phyloP scores from a whole-genome alignment of 108 stramenopile genomes.

The Fragilaria radians region DNA sequence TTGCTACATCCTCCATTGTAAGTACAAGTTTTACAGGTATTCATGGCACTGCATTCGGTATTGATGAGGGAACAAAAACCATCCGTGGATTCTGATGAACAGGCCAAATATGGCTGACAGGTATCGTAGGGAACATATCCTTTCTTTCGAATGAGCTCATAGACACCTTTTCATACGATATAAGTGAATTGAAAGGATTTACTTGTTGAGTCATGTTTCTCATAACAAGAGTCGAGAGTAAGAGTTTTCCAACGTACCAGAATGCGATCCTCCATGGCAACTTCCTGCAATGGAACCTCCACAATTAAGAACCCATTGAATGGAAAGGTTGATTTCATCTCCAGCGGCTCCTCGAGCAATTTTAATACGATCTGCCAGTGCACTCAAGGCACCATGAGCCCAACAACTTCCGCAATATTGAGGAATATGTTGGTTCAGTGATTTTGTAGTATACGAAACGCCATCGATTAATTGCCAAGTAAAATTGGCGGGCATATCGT shows the following conservation, averaged over 20 bases:
- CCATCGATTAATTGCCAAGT: slow-evolving; percentile 75
- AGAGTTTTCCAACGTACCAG: neutral
- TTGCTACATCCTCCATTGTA: slow-evolving; percentile 49
- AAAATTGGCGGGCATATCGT: slow-evolving; percentile 64
- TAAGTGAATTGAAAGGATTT: neutral
- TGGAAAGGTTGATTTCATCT: slow-evolving; percentile 57
- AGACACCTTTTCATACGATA: slow-evolving; percentile 7
- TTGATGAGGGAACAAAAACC: slow-evolving; percentile 81
- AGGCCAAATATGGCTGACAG: slow-evolving; percentile 82
- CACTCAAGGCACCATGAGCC: slow-evolving; percentile 80
- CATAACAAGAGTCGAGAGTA: slow-evolving; percentile 11
- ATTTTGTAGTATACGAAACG: slow-evolving; percentile 57
- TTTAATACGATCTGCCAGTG: slow-evolving; percentile 87
- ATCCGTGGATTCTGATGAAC: slow-evolving; percentile 47
- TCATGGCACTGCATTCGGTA: slow-evolving; percentile 55
- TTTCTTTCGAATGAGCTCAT: slow-evolving; percentile 11
- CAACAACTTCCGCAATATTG: slow-evolving; percentile 86
- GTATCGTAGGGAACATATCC: slow-evolving; percentile 23
- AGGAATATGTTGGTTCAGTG: slow-evolving; percentile 75
- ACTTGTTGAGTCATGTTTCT: neutral
- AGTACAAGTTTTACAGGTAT: slow-evolving; percentile 75
- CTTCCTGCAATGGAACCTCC: slow-evolving; percentile 46
- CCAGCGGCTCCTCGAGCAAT: slow-evolving; percentile 54
- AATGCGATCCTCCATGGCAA: slow-evolving; percentile 64
- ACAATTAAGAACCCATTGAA: slow-evolving; percentile 64